Conservation (phyloP, 2,329 filamentous ascomycete genomes). For the Colletotrichum limetticola region DNA sequence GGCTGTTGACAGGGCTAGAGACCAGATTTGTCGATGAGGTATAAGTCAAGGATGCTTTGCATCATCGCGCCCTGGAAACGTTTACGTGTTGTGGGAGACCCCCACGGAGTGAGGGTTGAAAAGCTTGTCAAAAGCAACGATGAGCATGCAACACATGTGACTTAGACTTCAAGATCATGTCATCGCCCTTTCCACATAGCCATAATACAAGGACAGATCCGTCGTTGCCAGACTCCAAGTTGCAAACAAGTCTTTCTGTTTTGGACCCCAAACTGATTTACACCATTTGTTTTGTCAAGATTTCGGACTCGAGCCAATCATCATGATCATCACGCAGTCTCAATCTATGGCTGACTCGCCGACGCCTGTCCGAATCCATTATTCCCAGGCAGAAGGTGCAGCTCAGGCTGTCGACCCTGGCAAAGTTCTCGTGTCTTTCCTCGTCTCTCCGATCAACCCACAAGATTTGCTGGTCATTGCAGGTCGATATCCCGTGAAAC, state of each 20-base stretch:
- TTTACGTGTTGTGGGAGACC: neutral
- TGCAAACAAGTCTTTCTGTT: neutral
- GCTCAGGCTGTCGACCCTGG: neutral
- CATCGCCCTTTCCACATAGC: neutral
- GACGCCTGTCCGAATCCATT: neutral
- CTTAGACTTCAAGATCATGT: neutral
- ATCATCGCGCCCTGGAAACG: neutral
- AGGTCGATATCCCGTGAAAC: conserved; percentile 39
- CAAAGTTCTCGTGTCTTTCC: conserved; percentile 34
- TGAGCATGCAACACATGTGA: neutral
- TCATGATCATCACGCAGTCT: conserved; percentile 3
- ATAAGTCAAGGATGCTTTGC: neutral
- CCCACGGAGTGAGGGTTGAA: neutral
- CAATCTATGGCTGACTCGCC: neutral
- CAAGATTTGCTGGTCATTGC: conserved; percentile 38
- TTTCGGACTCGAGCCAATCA: neutral
- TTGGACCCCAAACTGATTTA: neutral
- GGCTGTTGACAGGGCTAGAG: neutral
- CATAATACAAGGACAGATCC: neutral
- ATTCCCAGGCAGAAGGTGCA: neutral
- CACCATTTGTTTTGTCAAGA: neutral
- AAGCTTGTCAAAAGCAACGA: neutral
- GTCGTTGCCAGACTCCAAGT: neutral
- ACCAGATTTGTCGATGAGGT: neutral
- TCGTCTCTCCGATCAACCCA: conserved; percentile 39